A percentile compares a stretch with the other conserved stretches of the same genome.
phyloP scores from a whole-genome alignment of 305 asterid genomes.

The Fraxinus nigra region DNA sequence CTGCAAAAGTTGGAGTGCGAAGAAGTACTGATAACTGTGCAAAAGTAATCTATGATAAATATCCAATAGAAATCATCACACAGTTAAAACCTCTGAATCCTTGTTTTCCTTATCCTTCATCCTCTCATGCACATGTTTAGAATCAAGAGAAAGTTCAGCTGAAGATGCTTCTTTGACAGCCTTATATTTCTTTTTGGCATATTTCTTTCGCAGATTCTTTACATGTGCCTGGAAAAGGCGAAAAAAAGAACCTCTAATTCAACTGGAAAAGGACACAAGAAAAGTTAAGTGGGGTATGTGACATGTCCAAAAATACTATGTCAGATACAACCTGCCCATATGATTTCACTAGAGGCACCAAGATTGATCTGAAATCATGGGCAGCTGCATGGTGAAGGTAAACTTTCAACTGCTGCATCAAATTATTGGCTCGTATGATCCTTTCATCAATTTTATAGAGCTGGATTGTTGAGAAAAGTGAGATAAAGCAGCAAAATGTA shows the following conservation, averaged over 20 bases:
- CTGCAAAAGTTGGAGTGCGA: conserved; percentile 42
- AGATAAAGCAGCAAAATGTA: background rate
- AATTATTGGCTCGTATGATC: background rate
- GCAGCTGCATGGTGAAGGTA: background rate
- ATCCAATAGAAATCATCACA: background rate
- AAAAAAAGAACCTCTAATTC: background rate
- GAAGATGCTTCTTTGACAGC: conserved; percentile 51
- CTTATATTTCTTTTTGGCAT: background rate
- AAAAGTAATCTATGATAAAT: background rate
- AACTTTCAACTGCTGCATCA: background rate
- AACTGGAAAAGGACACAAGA: background rate
- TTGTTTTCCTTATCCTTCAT: conserved; percentile 72
- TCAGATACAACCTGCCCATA: background rate
- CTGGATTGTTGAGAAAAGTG: background rate
- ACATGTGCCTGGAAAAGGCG: background rate
- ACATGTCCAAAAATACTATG: background rate
- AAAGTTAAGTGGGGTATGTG: background rate
- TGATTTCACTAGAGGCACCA: background rate
- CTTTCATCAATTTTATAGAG: background rate
- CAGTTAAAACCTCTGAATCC: conserved; percentile 62
- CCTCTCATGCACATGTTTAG: conserved; percentile 57
- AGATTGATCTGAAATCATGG: background rate
- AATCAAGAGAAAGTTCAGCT: conserved; percentile 84
- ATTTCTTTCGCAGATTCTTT: background rate
- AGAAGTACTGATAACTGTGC: conserved; percentile 10